Evolutionary conservation across 2,329 filamentous ascomycete genomes (phyloP).

Genomic region (Macrophomina pseudophaseolina): DNA sequence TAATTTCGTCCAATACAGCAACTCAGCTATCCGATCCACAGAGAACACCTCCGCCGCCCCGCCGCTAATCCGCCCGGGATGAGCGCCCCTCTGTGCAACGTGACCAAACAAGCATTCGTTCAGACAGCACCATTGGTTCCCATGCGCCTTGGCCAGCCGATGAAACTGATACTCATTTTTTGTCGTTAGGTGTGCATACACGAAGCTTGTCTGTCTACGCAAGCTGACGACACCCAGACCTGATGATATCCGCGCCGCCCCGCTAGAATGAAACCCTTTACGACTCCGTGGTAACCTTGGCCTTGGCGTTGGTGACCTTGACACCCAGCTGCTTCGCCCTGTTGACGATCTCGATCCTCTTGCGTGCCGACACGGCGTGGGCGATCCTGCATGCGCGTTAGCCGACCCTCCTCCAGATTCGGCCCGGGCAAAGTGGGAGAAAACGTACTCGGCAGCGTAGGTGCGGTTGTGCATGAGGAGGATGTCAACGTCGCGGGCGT

Average conservation of each 20-base stretch:
- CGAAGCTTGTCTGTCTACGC: constrained; percentile 23
- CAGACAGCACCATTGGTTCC: constrained; percentile 9
- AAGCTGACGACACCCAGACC: constrained; percentile 28
- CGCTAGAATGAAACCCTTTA: constrained; percentile 45
- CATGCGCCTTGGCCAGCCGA: constrained; percentile 22
- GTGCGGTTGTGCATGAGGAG: constrained; percentile 99
- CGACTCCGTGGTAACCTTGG: constrained; percentile 94
- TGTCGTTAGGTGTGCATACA: constrained; percentile 28
- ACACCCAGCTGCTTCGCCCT: constrained; percentile 98
- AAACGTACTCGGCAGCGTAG: constrained; percentile 94
- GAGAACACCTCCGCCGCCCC: constrained; percentile 14
- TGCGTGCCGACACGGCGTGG: constrained; percentile 96
- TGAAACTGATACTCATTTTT: constrained; percentile 28
- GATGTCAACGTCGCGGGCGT: constrained; percentile 92
- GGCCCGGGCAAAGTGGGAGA: constrained; percentile 1
- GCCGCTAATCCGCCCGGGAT: constrained; percentile 3
- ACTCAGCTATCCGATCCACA: constrained; percentile 19
- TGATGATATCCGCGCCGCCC: constrained; percentile 28
- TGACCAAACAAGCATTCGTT: constrained; percentile 3
- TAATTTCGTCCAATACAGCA: constrained; percentile 19
- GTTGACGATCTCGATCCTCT: constrained; percentile 97
- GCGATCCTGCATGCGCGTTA: constrained; percentile 72
- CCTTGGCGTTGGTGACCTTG: constrained; percentile 99
- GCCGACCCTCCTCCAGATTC: background rate
- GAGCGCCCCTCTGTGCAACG: constrained; percentile 15